A percentile compares a stretch with the other conserved stretches of the same genome.
Conservation (phyloP, 352 stramenopile genomes). For the Phytophthora uliginosa region DNA sequence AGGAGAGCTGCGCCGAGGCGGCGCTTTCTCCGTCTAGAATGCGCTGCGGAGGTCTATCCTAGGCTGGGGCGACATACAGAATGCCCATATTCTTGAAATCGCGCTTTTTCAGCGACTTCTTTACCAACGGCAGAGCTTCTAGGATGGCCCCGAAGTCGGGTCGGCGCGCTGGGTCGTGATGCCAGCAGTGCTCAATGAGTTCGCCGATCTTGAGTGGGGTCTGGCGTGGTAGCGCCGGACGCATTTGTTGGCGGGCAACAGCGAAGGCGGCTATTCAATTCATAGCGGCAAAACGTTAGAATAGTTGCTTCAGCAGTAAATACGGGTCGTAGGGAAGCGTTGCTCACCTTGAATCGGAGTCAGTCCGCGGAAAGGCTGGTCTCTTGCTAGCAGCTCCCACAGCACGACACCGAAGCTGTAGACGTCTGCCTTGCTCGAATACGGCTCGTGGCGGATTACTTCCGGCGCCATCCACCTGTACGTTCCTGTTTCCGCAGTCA, state of each 20-base stretch:
- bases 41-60: constrained; percentile 9
- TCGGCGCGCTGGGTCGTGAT: constrained; percentile 79
- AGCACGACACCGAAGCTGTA: constrained; percentile 95
- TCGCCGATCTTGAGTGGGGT: constrained; percentile 85
- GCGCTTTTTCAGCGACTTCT: constrained; percentile 85
- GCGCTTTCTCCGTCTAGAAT: constrained; percentile 25
- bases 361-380: constrained; percentile 87
- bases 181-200: constrained; percentile 88
- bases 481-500: constrained; percentile 91
- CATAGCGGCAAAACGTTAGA: constrained; percentile 14
- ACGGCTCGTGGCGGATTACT: constrained; percentile 94
- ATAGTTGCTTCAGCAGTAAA: not conserved
- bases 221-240: constrained; percentile 86
- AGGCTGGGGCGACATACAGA: constrained; percentile 34
- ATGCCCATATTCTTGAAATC: constrained; percentile 91
- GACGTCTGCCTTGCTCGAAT: constrained; percentile 96
- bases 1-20: constrained; percentile 13
- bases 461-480: constrained; percentile 97
- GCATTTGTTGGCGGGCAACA: constrained; percentile 86
- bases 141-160: constrained; percentile 83
- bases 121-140: constrained; percentile 83
- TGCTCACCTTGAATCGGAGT: constrained; percentile 85
- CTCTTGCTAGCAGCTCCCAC: constrained; percentile 88
- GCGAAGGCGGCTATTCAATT: constrained; percentile 73
- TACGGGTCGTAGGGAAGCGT: not conserved